Percentiles rank a stretch among this genome's conserved stretches.
These are phyloP conservation scores for Gossypium trilobum DNA, from an alignment of 441 rosid genomes.

Conservation along the genomic window DNA sequence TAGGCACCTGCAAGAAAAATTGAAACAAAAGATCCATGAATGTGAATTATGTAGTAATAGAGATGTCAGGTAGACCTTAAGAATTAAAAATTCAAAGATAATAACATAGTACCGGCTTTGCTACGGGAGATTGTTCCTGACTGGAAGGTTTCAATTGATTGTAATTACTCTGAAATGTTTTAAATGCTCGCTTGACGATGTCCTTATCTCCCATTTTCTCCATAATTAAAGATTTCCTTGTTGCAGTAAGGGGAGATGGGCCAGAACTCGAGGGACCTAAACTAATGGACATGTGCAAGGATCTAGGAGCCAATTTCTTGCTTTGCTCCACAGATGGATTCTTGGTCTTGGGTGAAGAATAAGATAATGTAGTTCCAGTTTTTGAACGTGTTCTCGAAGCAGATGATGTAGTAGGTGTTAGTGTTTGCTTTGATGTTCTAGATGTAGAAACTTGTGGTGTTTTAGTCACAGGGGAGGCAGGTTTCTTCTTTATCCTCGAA, in stretches of 20 bases:
- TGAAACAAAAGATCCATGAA: slow-evolving; percentile 3
- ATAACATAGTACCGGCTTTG: slow-evolving; percentile 46
- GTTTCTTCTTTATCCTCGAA: slow-evolving; percentile 43
- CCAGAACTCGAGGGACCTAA: slow-evolving; percentile 38
- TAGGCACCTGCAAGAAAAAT: slow-evolving; percentile 35
- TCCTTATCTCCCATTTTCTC: slow-evolving; percentile 98
- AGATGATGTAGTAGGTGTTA: slow-evolving; percentile 31
- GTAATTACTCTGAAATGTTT: slow-evolving; percentile 61
- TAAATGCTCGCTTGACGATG: slow-evolving; percentile 82
- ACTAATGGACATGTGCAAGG: slow-evolving; percentile 62
- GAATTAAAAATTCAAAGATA: background rate
- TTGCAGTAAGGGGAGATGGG: slow-evolving; percentile 30
- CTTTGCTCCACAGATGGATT: slow-evolving; percentile 25
- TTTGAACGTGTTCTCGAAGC: slow-evolving; percentile 33
- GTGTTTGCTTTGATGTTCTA: slow-evolving; percentile 41
- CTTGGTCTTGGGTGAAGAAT: slow-evolving; percentile 27
- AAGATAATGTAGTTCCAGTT: slow-evolving; percentile 29
- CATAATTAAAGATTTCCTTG: slow-evolving; percentile 70
- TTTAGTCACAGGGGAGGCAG: slow-evolving; percentile 34
- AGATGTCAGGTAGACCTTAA: background rate
- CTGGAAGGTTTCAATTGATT: slow-evolving; percentile 36
- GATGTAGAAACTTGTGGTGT: slow-evolving; percentile 38
- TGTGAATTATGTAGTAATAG: background rate
- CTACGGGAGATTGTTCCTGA: slow-evolving; percentile 33
- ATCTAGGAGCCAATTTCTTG: slow-evolving; percentile 62